Percentiles rank a stretch among this genome's conserved stretches.
These are phyloP conservation scores for Ascochyta rabiei DNA, from an alignment of 2,329 filamentous ascomycete genomes.

Conservation along the genomic window DNA sequence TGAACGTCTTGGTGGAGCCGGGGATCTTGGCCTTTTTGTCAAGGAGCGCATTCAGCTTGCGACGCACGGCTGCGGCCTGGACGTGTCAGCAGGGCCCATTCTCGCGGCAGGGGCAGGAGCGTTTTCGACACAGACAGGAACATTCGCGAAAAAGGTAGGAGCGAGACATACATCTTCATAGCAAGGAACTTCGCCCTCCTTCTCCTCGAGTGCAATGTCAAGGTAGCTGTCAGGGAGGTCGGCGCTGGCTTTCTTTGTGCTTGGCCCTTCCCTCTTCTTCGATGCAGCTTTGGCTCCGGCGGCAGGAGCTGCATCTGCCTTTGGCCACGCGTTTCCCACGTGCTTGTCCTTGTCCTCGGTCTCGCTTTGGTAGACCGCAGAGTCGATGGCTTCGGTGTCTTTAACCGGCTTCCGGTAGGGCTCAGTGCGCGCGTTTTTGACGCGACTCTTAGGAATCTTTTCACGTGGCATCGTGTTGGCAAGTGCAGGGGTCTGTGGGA, in stretches of 20 bases:
- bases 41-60: slow-evolving; percentile 24
- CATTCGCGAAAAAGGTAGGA: too few relatives aligned
- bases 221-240: slow-evolving; percentile 16
- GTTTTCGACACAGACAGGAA: too few relatives aligned
- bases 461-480: too few relatives aligned
- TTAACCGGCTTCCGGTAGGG: too few relatives aligned
- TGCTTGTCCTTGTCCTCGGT: neutral
- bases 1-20: slow-evolving; percentile 19
- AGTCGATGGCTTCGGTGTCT: too few relatives aligned
- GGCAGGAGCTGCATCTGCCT: neutral
- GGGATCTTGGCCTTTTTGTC: slow-evolving; percentile 21
- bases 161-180: slow-evolving; percentile 23
- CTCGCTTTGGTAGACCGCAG: too few relatives aligned
- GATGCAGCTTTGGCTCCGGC: neutral
- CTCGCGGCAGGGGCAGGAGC: too few relatives aligned
- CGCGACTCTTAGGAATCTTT: too few relatives aligned
- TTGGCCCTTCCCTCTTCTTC: neutral
- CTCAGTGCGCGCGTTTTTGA: too few relatives aligned
- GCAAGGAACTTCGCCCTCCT: slow-evolving; percentile 22
- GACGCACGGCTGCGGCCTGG: slow-evolving; percentile 20
- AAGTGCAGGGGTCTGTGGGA: too few relatives aligned
- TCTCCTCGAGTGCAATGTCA: slow-evolving; percentile 23
- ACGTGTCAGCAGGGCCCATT: neutral
- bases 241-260: neutral
- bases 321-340: neutral